Base-by-base conservation (phyloP, 768 basidiomycete genomes). In the Collybia mongolica region DNA sequence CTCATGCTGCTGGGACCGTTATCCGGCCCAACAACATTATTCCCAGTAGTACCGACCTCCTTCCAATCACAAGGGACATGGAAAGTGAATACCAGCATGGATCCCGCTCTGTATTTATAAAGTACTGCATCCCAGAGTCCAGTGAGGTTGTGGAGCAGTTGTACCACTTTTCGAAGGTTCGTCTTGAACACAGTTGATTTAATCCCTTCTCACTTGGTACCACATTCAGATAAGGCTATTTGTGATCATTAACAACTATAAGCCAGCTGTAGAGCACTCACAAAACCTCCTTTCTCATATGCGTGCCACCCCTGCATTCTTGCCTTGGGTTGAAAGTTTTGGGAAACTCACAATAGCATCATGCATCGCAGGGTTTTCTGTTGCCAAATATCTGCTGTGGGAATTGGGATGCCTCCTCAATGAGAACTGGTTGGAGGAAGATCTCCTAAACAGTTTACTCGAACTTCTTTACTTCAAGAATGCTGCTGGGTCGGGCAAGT, bases 361-460 rank as follows among this genome's bases (percentile, higher is more conserved):
- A 6, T 36, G 11, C 18, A 55, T 59, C 19, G 5, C n/a, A 29
- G 55, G 58, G n/a, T 53, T 61, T 37, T 17, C 19, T 37, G 20
- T 52, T 7, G 22, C 57, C 3, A 26, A 41, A 7, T 53, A 40
- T 41, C 41, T 45, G 1, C 49, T 59, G 6, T 57, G 52, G 46
- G 49, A 57, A n/a, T 46, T 62, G 11, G 51, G 38, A 11, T 54
- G 52, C 23, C 53, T 64, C n/a, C 51, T 64, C 1, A 53, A 42
- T 8, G 63, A 64, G 37, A 50, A 48, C 11, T 64, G 59, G 61
- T 36, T 62, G 7, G 53, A 59, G 23, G 58, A 64, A 18, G 54
- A 58, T 49, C 49, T 59, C 19, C 40, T 62, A 8, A 59, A 61
- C 48, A 48, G 51, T 12, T 45, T 60, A 7, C 11, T 51, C 3